Percentiles rank a stretch among this genome's conserved stretches.
Evolutionary conservation across 495 filamentous ascomycete species (phyloP).

Genomic region (Talaromyces wortmannii): DNA sequence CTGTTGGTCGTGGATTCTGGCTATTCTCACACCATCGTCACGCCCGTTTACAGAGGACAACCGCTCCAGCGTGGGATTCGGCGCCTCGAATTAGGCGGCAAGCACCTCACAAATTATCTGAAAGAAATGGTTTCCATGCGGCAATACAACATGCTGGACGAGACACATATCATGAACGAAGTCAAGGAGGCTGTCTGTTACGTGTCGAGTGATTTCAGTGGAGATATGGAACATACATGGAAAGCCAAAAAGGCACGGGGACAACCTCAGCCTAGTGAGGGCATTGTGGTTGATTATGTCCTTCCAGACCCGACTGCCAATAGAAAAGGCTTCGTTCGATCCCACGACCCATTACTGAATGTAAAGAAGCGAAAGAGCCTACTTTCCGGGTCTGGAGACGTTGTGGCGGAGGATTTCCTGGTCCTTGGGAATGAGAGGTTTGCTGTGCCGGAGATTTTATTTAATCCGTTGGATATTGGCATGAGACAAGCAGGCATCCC

Average conservation of each 20-base stretch:
- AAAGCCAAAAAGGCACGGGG: conserved; percentile 59
- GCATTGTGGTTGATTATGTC: conserved; percentile 88
- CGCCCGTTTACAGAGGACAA: conserved; percentile 73
- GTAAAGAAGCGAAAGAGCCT: conserved; percentile 52
- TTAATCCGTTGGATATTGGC: conserved; percentile 80
- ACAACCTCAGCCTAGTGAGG: conserved; percentile 36
- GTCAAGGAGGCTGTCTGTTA: conserved; percentile 91
- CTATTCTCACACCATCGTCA: conserved; percentile 90
- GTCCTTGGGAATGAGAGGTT: conserved; percentile 91
- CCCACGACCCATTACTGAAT: conserved; percentile 62
- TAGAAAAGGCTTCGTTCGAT: conserved; percentile 64
- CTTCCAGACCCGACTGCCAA: conserved; percentile 82
- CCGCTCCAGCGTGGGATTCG: conserved; percentile 77
- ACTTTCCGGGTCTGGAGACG: conserved; percentile 43
- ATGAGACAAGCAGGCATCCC: conserved; percentile 79
- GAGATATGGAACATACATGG: conserved; percentile 77
- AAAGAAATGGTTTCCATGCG: conserved; percentile 84
- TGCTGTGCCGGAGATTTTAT: conserved; percentile 81
- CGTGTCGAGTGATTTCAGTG: conserved; percentile 68
- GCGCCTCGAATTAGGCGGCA: conserved; percentile 85
- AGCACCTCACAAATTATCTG: conserved; percentile 89
- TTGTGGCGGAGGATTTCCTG: conserved; percentile 69
- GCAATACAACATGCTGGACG: conserved; percentile 91
- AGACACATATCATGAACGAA: conserved; percentile 86
- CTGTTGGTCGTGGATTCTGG: conserved; percentile 84